A percentile compares a stretch with the other conserved stretches of the same genome.
Evolutionary conservation across 306 rosid genomes (phyloP).

Genomic region (Fragaria iinumae): DNA sequence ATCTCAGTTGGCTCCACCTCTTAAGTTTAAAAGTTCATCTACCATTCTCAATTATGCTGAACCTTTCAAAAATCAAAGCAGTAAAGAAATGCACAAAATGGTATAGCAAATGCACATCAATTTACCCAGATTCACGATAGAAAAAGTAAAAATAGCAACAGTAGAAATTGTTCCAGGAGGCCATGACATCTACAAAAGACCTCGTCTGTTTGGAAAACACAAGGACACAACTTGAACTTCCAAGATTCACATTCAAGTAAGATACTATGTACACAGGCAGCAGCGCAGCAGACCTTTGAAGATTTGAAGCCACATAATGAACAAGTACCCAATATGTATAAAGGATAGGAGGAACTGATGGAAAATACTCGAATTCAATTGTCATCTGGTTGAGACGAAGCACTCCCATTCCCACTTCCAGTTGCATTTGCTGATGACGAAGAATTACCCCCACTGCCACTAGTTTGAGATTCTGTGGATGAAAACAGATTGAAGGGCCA

Average conservation of each 20-base stretch:
- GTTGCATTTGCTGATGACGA: slow-evolving; percentile 38
- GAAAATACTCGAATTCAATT: slow-evolving; percentile 25
- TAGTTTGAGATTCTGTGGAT: slow-evolving; percentile 36
- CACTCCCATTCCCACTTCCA: slow-evolving; percentile 26
- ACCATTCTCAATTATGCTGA: not conserved
- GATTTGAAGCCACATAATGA: slow-evolving; percentile 10
- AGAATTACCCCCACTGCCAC: slow-evolving; percentile 38
- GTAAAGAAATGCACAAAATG: not conserved
- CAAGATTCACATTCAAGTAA: slow-evolving; percentile 26
- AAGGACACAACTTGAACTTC: slow-evolving; percentile 19
- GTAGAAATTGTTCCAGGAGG: slow-evolving; percentile 7
- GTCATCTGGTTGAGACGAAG: slow-evolving; percentile 45
- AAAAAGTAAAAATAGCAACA: slow-evolving; percentile 8
- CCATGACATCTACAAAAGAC: slow-evolving; percentile 25
- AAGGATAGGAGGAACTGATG: slow-evolving; percentile 3
- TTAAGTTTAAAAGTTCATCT: not conserved
- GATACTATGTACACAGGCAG: slow-evolving; percentile 43
- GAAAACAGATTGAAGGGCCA: slow-evolving; percentile 76
- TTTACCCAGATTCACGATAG: not conserved
- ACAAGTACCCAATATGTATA: slow-evolving; percentile 14
- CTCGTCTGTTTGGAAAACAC: not conserved
- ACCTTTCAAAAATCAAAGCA: not conserved
- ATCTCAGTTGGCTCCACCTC: not conserved
- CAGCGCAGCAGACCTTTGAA: slow-evolving; percentile 12
- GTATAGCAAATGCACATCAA: slow-evolving; percentile 3